A percentile compares a stretch with the other conserved stretches of the same genome.
Conservation (phyloP, 345 rosid species). For the Viola odorata region DNA sequence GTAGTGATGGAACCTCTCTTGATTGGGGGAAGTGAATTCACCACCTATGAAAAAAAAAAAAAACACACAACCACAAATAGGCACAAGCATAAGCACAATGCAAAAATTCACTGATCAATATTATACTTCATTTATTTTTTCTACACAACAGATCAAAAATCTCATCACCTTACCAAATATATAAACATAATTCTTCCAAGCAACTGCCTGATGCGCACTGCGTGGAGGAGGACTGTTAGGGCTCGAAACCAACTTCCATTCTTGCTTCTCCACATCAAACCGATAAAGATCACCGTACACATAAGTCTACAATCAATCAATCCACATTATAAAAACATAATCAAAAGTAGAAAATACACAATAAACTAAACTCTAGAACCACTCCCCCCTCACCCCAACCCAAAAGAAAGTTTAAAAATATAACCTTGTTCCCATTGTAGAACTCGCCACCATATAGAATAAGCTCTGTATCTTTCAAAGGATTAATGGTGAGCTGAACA, state of each 20-base stretch:
- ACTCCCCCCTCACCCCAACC: too few species aligned
- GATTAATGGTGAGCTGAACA: slow-evolving; percentile 65
- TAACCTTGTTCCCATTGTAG: slow-evolving; percentile 88
- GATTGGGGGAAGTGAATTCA: slow-evolving; percentile 94
- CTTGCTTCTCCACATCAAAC: slow-evolving; percentile 80
- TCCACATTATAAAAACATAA: neutral
- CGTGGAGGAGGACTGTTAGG: slow-evolving; percentile 99
- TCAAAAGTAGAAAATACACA: neutral
- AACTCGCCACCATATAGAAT: slow-evolving; percentile 88
- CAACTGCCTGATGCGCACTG: slow-evolving; percentile 95
- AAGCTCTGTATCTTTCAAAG: slow-evolving; percentile 79
- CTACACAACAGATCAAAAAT: neutral
- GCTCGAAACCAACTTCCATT: slow-evolving; percentile 81
- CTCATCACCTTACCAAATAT: slow-evolving; percentile 56
- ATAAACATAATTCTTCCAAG: slow-evolving; percentile 94
- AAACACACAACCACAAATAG: neutral
- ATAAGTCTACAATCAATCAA: slow-evolving; percentile 53
- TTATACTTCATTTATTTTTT: neutral
- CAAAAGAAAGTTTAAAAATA: neutral
- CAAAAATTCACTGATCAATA: neutral
- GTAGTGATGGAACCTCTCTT: slow-evolving; percentile 95
- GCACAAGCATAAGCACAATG: neutral
- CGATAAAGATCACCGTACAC: slow-evolving; percentile 89
- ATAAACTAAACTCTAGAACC: too few species aligned
- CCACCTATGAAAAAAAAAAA: slow-evolving; percentile 52